Evolutionary conservation across 345 rosid genomes (phyloP), one percentile per base, ranked within the genome.

Genomic region (Pugionium cornutum): DNA sequence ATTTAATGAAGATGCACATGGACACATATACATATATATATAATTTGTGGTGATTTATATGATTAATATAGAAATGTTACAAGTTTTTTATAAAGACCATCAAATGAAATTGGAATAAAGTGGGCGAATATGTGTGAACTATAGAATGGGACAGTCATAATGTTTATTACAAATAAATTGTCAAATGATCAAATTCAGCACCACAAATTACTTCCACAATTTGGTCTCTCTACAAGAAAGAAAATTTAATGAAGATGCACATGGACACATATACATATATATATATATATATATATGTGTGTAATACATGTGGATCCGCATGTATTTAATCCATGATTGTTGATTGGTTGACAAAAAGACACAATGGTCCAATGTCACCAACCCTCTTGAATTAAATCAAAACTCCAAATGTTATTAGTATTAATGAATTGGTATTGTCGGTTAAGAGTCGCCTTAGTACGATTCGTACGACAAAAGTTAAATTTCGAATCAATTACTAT

Each of bases 291-390:
- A 37, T 57, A 8, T 56, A 3, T 47, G 43, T 32, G 53, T 18
- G 10, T 34, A 26, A 3, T 61, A 28, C 41, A 27, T 72, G 65
- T 72, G 70, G 76, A 41, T 72, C 76, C 60, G 2, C 26, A 42
- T 64, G 66, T 58, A 50, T 58, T 58, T 41, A 72, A 64, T 52
- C 46, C 28, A 2, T 64, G 60, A 42, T 53, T 41, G 32, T 57
- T 3, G 48, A 72, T 64, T 64, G 70, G 60, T 48, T 64, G 70
- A 65, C 66, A 60, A 64, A 64, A 64, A 57, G 66, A 58, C 70
- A 72, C 30, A 50, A 64, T 28, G 60, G 76, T 72, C 65, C 70
- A 72, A 56, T 64, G 53, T 72, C 60, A 64, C 70, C 65, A 64
- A 64, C 70, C 47, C 58, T 64, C 46, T 27, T 32, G 44, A 37